Evolutionary conservation across 768 basidiomycete genomes (phyloP).

Genomic region (Tricholoma sp.): DNA sequence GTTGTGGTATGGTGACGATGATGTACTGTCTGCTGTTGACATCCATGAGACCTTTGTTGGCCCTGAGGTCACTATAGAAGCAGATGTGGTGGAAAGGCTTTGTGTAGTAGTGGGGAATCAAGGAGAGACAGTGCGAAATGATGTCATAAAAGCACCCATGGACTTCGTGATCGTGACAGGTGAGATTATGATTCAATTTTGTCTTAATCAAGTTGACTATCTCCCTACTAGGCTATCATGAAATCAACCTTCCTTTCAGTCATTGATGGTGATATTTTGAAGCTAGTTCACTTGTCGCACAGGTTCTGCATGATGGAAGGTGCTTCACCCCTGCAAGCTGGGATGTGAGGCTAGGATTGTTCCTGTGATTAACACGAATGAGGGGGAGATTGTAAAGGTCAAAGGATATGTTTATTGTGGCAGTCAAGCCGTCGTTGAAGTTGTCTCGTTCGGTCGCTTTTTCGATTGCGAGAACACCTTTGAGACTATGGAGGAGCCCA

Average conservation of each 20-base stretch:
- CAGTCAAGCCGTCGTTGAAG: conserved; percentile 82
- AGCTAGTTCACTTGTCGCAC: conserved; percentile 95
- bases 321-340: conserved; percentile 68
- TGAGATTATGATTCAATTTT: conserved; percentile 45
- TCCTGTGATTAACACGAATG: conserved; percentile 85
- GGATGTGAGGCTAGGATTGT: conserved; percentile 86
- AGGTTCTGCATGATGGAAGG: conserved; percentile 89
- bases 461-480: conserved; percentile 95
- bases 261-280: conserved; percentile 92
- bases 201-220: conserved; percentile 5
- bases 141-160: conserved; percentile 85
- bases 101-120: conserved; percentile 93
- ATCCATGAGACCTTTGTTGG: conserved; percentile 81
- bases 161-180: conserved; percentile 98
- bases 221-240: conserved; percentile 84
- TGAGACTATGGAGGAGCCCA: conserved; percentile 84
- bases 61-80: conserved; percentile 78
- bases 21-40: conserved; percentile 70
- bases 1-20: conserved; percentile 91
- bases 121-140: conserved; percentile 68
- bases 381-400: conserved; percentile 91
- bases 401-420: conserved; percentile 78
- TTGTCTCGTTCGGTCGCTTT: conserved; percentile 88
- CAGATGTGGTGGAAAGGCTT: conserved; percentile 78
- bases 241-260: conserved; percentile 90